Base-by-base conservation (phyloP, 202 grass and related monocot species). In the Setaria italica region DNA sequence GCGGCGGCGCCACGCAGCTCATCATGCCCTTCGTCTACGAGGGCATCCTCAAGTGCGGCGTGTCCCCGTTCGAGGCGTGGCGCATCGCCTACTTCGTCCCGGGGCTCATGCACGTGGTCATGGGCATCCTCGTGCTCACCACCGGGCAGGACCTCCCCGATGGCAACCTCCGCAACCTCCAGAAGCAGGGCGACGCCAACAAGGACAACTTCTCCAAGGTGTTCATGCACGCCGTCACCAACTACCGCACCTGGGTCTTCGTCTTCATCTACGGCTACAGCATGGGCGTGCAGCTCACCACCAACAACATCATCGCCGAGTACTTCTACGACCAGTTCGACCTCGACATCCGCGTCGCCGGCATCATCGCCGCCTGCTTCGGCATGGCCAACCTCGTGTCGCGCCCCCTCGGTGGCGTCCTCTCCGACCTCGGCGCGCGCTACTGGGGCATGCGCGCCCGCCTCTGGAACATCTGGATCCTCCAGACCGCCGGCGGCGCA, bases 261-360 rank as follows among this genome's bases (percentile, higher is more conserved):
- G 94, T 92, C 11, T 78, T 97, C 21, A 66, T 97, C 32, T 97
- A 97, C 37, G 91, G 94, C 6, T 97, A 97, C 66, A 78, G 70
- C 83, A 97, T 97, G 94, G 94, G 94, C n/a, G 94, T 94, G 5
- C 87, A 97, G 86, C 88, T 97, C 10, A 97, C 92, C 32, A 97
- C 92, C 20, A 89, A 92, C 85, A 97, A 97, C 39, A 85, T 97
- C 66, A 97, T 97, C 72, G 90, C 92, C 5, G 94, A 97, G 84
- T 97, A 97, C 83, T 92, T 70, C 87, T 97, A 76, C 84, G 95
- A 97, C 72, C 87, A 41, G 2, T 97, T 97, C 84, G 67, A 88
- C 67, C 90, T 97, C 2, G 85, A 94, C 56, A 89, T 97, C 47
- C 92, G 92, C 10, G 80, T 75, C 7, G 88, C 95, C 6, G 95